Conservation (phyloP, 1,284 basidiomycete genomes). For the Sporisorium exsertum region DNA sequence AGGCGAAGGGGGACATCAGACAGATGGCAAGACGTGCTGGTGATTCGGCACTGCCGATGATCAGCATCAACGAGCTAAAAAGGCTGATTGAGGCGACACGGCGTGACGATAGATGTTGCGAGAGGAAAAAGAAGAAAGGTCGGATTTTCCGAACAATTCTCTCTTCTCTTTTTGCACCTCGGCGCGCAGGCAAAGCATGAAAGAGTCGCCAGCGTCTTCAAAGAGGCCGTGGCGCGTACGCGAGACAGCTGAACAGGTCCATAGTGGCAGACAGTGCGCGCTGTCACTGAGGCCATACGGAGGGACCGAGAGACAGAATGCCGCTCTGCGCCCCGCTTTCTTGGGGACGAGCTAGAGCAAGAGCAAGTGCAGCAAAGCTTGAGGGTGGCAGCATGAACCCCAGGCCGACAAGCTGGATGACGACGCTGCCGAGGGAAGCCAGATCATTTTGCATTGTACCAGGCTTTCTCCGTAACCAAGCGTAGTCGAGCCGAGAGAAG, state of each 20-base stretch:
- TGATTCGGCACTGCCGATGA: not conserved
- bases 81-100: conserved; percentile 2
- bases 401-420: not conserved
- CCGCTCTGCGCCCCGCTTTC: not conserved
- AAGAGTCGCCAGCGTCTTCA: not conserved
- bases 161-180: not conserved
- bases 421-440: not conserved
- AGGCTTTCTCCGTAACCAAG: not conserved
- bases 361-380: not conserved
- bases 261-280: not conserved
- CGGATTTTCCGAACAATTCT: conserved; percentile 4
- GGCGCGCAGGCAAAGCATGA: conserved; percentile 4
- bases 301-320: not conserved
- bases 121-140: not conserved
- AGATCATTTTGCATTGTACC: not conserved
- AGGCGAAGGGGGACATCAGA: not conserved
- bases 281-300: not conserved
- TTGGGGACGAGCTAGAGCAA: not conserved
- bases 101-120: conserved; percentile 1
- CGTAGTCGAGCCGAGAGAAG: not conserved
- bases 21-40: not conserved
- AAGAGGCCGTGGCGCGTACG: conserved; percentile 17
- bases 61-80: not conserved
- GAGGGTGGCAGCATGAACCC: not conserved
- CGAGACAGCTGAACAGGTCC: conserved; percentile 17